These are phyloP conservation scores for Ceratobasidium sp. DNA, from an alignment of 1,284 basidiomycete species.

Conservation along the genomic window DNA sequence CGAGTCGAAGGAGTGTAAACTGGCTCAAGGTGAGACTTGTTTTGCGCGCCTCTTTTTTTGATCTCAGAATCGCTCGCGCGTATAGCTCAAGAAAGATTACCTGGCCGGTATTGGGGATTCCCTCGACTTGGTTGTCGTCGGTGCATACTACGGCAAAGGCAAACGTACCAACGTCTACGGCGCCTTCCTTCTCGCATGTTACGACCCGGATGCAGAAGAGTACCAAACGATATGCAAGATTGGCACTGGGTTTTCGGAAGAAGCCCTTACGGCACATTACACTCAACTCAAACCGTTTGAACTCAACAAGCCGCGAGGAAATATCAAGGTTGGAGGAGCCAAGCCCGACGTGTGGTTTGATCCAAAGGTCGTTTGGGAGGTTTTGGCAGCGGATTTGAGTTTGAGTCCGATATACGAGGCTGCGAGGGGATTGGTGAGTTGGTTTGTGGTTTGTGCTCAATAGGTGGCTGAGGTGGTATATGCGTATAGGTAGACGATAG, in stretches of 20 bases:
- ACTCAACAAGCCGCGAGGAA: constrained; percentile 74
- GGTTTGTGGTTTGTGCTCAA: not conserved
- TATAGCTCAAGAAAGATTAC: constrained; percentile 96
- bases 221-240: constrained; percentile 99
- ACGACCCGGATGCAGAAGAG: constrained; percentile 90
- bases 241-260: constrained; percentile 97
- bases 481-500: constrained; percentile 81
- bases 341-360: constrained; percentile 97
- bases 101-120: constrained; percentile 98
- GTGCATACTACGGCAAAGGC: constrained; percentile 96
- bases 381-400: constrained; percentile 95
- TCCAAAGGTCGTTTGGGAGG: constrained; percentile 97
- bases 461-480: constrained; percentile 13
- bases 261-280: constrained; percentile 86
- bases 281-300: constrained; percentile 86
- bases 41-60: not conserved
- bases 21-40: constrained; percentile 88
- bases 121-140: constrained; percentile 95
- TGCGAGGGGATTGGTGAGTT: constrained; percentile 90
- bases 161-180: constrained; percentile 98
- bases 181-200: constrained; percentile 94
- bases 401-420: constrained; percentile 97
- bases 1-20: constrained; percentile 93
- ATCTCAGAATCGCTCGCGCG: not conserved
- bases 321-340: constrained; percentile 87